These are phyloP conservation scores for Nicotiana noctiflora DNA, from an alignment of 257 asterid species.

Conservation along the genomic window DNA sequence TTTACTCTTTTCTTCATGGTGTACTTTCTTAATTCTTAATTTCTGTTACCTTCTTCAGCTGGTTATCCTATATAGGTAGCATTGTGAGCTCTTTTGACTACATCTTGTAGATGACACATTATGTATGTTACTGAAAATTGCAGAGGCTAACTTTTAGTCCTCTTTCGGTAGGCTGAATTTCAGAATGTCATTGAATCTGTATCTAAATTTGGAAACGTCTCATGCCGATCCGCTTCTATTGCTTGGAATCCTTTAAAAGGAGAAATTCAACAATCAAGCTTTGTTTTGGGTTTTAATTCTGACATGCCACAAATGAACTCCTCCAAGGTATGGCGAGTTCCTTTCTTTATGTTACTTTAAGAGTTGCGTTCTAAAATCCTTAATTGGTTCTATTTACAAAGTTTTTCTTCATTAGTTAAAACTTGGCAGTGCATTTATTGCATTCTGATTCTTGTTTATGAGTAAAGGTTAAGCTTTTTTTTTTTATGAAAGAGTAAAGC, in stretches of 20 bases:
- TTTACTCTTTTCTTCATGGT: neutral
- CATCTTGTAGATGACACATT: neutral
- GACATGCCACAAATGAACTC: slow-evolving; percentile 63
- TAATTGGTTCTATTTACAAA: neutral
- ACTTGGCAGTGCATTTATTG: neutral
- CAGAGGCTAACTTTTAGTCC: neutral
- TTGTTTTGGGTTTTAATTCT: slow-evolving; percentile 76
- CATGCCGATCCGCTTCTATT: slow-evolving; percentile 65
- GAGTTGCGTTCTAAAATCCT: neutral
- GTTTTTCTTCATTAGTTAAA: neutral
- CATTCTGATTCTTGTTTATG: neutral
- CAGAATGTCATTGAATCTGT: slow-evolving; percentile 69
- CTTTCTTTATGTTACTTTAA: neutral
- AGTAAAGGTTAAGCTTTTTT: neutral
- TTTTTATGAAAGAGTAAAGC: no score
- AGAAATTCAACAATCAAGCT: slow-evolving; percentile 59
- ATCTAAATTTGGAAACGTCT: slow-evolving; percentile 58
- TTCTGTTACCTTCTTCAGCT: neutral
- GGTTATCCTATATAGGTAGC: neutral
- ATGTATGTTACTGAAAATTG: neutral
- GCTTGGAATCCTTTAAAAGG: slow-evolving; percentile 87
- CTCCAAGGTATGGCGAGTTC: slow-evolving; percentile 49
- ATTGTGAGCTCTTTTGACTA: neutral
- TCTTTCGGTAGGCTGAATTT: slow-evolving; percentile 63
- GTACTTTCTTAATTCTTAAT: neutral